Evolutionary conservation across 2,329 filamentous ascomycete species (phyloP).

Genomic region (Curvularia eragrostidis): DNA sequence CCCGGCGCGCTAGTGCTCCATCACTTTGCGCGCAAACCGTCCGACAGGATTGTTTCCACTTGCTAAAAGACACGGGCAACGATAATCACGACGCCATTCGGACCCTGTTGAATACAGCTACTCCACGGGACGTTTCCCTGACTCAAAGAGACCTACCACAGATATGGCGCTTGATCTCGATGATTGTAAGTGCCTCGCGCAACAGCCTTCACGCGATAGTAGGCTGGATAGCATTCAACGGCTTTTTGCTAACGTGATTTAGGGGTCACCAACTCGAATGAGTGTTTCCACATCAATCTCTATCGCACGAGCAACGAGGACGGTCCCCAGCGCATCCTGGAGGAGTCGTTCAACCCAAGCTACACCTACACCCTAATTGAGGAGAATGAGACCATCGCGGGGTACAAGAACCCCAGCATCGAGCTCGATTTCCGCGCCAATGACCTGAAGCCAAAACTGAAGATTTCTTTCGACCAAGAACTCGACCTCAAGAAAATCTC

Average conservation of each 20-base stretch:
- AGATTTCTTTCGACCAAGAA: slow-evolving; percentile 74
- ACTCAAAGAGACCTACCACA: background rate
- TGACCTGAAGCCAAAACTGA: slow-evolving; percentile 80
- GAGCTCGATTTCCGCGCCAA: slow-evolving; percentile 72
- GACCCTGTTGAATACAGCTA: background rate
- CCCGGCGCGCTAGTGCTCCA: slow-evolving; percentile 29
- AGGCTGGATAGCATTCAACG: background rate
- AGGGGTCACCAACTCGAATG: slow-evolving; percentile 48
- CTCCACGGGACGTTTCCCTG: background rate
- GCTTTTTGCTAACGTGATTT: background rate
- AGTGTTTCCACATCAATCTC: slow-evolving; percentile 49
- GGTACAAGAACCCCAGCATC: slow-evolving; percentile 82
- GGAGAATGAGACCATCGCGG: slow-evolving; percentile 90
- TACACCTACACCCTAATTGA: slow-evolving; percentile 94
- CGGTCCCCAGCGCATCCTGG: slow-evolving; percentile 51
- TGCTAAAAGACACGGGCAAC: background rate
- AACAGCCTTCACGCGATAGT: background rate
- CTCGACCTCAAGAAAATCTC: slow-evolving; percentile 73
- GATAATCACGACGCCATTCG: background rate
- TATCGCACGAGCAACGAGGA: slow-evolving; percentile 35
- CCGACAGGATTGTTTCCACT: slow-evolving; percentile 1
- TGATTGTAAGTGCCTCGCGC: slow-evolving; percentile 39
- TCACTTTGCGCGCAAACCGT: slow-evolving; percentile 20
- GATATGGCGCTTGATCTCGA: slow-evolving; percentile 37
- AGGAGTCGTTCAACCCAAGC: slow-evolving; percentile 77